Base-by-base conservation (phyloP, 106 monocot genomes). In the Allium sativum region DNA sequence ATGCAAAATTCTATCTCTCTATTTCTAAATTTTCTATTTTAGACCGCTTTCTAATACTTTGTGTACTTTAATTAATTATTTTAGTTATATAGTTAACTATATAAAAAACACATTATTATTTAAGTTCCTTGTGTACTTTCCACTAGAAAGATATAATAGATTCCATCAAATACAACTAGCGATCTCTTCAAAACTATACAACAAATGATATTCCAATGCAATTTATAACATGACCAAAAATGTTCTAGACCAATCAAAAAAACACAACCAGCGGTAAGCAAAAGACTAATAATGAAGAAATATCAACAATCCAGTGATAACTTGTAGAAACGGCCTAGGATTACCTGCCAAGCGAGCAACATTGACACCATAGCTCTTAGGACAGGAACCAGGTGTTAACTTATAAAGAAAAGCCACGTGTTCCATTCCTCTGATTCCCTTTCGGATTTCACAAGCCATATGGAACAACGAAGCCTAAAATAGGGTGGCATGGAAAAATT, bases 311-410 rank as follows among this genome's bases (percentile, higher is more conserved):
- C 31, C 31, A 31, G 31, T 31, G 31, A 31, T 31, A 31, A 31
- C 1, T 31, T 31, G 31, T 31, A 31, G 31, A 18, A 21, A 16
- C 1, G 43, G 9, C 45, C 0, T 4, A 61, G 44, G 40, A 61
- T 44, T 73, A 96, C 95, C 95, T 67, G 95, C 95, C 60, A 96
- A 69, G n/a, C 79, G 83, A 47, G 95, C 95, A 71, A 96, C 90
- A 79, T 96, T 96, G 55, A 90, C 84, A 74, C 95, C 95, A 70
- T 87, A 96, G 68, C 95, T 96, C 80, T 87, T 87, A 53, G 95
- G 90, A 65, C 95, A 96, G 54, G 87, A 79, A 64, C 95, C 90
- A 55, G 79, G 69, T 31, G 81, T 74, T 41, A 96, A 53, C 31
- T 71, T 81, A 65, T 96, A 96, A 18, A 96, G 87, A 66, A 96